A percentile compares a stretch with the other conserved stretches of the same genome.
phyloP scores from a whole-genome alignment of 176 grass and related monocot species.

The Triticum dicoccoides region DNA sequence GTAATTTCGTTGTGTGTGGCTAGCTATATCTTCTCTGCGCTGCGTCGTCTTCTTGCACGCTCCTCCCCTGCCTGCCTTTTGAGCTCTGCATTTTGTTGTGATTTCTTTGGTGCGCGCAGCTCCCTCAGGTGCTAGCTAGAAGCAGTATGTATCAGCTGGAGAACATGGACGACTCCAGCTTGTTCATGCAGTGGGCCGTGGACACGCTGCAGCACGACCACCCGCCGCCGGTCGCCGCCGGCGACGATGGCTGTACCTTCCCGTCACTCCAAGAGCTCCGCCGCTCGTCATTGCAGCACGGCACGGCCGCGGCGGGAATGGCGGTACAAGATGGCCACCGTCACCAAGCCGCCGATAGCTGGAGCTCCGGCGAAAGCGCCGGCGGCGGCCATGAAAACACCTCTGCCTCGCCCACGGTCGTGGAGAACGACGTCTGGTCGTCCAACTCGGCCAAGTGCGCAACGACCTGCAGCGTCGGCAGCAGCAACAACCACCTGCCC shows the following conservation, averaged over 20 bases:
- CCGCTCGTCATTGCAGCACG: not conserved
- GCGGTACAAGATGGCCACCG: not conserved
- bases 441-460: not conserved
- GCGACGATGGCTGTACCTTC: no score
- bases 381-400: not conserved
- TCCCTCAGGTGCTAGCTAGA: no score
- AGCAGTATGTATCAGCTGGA: not conserved
- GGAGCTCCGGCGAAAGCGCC: not conserved
- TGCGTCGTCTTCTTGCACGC: no score
- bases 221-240: not conserved
- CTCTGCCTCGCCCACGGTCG: not conserved
- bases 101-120: not conserved
- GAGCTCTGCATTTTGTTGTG: not conserved
- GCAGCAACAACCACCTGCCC: not conserved
- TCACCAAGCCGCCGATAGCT: not conserved
- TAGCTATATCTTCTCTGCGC: no score
- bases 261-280: not conserved
- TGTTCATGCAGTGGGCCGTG: constrained; percentile 38
- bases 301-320: not conserved
- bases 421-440: constrained; percentile 31
- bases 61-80: no score
- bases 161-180: constrained; percentile 26
- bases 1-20: no score
- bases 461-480: not conserved
- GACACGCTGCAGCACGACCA: constrained; percentile 3